Base-by-base conservation (phyloP, 257 asterid species). In the Mentha longifolia region DNA sequence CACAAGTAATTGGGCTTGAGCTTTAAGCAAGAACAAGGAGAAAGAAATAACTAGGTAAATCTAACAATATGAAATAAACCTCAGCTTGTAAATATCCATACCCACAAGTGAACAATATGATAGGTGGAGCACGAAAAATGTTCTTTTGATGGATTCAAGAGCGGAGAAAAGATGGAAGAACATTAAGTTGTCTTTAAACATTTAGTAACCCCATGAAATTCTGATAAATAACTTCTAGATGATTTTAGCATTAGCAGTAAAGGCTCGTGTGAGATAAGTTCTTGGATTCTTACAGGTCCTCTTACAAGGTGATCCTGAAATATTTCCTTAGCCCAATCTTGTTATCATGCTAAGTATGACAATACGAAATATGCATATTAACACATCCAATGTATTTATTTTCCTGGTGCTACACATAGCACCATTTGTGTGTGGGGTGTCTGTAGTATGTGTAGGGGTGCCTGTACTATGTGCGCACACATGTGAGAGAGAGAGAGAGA, bases 401-500 rank as follows among this genome's bases (percentile, higher is more conserved):
- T 41, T 20, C 15, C 12, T n/a, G 13, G 9, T 33, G 55, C 55
- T 16, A 35, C 66, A 69, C 19, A 73, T 46, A n/a, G 37, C 17
- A 61, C 74, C 35, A 17, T 22, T 41, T 30, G 43, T 31, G 16
- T 33, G 11, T 15, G 66, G 6, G n/a, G 17, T 10, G 56, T 22
- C 15, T n/a, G 61, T 3, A n/a, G n/a, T n/a, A n/a, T n/a, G n/a
- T n/a, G n/a, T n/a, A n/a, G n/a, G n/a, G n/a, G n/a, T n/a, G n/a
- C n/a, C n/a, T n/a, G 33, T 10, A 35, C 19, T 35, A 1, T 35
- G 39, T 35, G 39, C 0, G 31, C 7, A 9, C 8, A 1, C 11
- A 47, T 49, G 17, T 15, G 65, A 15, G 76, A 33, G 70, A 33
- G 70, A 28, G 79, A 46, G 77, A 68, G 60, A 77, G n/a, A n/a